phyloP scores from a whole-genome alignment of 805 yeast genomes.

The Phaffomyces opuntiae region DNA sequence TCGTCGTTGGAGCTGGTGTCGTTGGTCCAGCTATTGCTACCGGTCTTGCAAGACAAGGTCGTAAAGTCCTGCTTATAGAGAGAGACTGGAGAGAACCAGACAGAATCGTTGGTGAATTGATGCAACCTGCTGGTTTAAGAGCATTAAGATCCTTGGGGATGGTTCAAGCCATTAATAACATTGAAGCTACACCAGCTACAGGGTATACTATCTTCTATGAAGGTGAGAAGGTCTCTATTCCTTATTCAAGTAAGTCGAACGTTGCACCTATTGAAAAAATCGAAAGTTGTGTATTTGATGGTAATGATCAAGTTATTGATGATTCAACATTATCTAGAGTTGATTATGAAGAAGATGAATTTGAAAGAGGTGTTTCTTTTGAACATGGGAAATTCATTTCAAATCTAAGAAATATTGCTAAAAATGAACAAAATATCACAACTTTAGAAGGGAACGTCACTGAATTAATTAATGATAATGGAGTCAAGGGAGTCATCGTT shows the following conservation, averaged over 20 bases:
- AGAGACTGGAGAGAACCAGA: constrained; percentile 91
- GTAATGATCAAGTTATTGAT: constrained; percentile 48
- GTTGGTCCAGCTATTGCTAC: constrained; percentile 92
- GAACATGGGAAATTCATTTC: constrained; percentile 86
- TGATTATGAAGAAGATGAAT: constrained; percentile 53
- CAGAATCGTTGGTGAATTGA: constrained; percentile 92
- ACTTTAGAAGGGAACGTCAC: constrained; percentile 80
- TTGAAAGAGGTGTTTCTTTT: constrained; percentile 73
- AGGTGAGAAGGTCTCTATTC: constrained; percentile 48
- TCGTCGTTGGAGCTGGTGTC: constrained; percentile 98
- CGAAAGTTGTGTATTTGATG: constrained; percentile 47
- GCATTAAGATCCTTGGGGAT: constrained; percentile 79
- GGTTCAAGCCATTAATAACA: constrained; percentile 63
- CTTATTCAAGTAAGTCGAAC: constrained; percentile 63
- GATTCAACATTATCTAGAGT: constrained; percentile 41
- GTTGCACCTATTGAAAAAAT: constrained; percentile 41
- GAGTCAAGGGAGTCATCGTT: constrained; percentile 72
- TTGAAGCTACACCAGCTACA: constrained; percentile 66
- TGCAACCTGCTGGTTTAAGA: constrained; percentile 95
- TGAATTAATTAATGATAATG: constrained; percentile 47
- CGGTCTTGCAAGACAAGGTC: constrained; percentile 83
- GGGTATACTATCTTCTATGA: constrained; percentile 79
- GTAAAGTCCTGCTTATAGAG: constrained; percentile 68
- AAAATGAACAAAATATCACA: constrained; percentile 65
- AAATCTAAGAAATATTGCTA: constrained; percentile 69